phyloP scores from a whole-genome alignment of 257 asterid genomes.

The Phtheirospermum japonicum region DNA sequence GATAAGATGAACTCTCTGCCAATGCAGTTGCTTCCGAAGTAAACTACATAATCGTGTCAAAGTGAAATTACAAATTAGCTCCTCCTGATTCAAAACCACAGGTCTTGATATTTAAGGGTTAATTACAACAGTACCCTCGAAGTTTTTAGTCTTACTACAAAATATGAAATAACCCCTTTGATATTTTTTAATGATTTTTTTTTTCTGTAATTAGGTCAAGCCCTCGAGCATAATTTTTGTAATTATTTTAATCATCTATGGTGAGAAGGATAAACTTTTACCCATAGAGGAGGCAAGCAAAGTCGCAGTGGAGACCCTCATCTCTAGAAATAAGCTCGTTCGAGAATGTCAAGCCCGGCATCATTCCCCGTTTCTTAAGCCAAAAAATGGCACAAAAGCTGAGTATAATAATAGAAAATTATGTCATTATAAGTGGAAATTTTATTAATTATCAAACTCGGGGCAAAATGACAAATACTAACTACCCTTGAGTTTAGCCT shows the following conservation, averaged over 20 bases:
- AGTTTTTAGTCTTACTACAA: neutral
- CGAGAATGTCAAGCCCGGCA: slow-evolving; percentile 87
- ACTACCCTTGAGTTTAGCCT: neutral
- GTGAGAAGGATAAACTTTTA: too few species aligned
- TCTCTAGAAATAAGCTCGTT: slow-evolving; percentile 84
- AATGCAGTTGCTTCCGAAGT: slow-evolving; percentile 46
- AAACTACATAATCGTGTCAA: slow-evolving; percentile 36
- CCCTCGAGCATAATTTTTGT: neutral
- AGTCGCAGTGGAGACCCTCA: slow-evolving; percentile 88
- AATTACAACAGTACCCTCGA: too few species aligned
- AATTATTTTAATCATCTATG: neutral
- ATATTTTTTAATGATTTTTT: too few species aligned
- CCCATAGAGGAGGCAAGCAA: slow-evolving; percentile 81
- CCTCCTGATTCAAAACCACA: slow-evolving; percentile 12
- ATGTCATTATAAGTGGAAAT: slow-evolving; percentile 7
- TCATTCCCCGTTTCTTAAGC: slow-evolving; percentile 78
- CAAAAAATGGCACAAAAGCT: slow-evolving; percentile 86
- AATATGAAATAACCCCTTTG: neutral
- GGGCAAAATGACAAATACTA: neutral
- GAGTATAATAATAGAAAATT: slow-evolving; percentile 22
- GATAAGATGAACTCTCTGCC: slow-evolving; percentile 59
- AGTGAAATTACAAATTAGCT: neutral
- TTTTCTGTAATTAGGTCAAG: neutral
- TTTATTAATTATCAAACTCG: neutral
- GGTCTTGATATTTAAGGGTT: neutral